Evolutionary conservation across 108 stramenopile genomes (phyloP).

Genomic region (Discostella pseudostelligera): DNA sequence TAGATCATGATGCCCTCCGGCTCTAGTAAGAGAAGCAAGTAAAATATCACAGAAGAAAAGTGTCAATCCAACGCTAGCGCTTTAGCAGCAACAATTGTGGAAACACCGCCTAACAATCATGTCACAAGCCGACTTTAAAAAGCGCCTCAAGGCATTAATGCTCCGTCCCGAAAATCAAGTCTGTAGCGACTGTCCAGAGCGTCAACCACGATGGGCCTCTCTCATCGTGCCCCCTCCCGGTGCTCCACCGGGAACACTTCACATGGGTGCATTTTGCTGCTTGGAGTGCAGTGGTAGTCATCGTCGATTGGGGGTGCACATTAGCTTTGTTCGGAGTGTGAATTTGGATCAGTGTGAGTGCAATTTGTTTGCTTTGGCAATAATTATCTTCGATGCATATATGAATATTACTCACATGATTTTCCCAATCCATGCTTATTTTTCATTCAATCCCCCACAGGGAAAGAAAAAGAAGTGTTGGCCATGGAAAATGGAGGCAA

Average conservation of each 20-base stretch:
- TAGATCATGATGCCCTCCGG: no score
- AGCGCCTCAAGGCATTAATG: constrained; percentile 84
- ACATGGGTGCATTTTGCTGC: constrained; percentile 96
- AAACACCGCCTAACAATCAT: constrained; percentile 6
- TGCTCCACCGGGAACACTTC: constrained; percentile 65
- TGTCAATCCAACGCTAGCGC: neutral
- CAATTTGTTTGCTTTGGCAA: neutral
- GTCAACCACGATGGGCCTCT: constrained; percentile 96
- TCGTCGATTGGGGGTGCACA: constrained; percentile 96
- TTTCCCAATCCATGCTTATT: neutral
- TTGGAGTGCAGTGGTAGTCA: constrained; percentile 98
- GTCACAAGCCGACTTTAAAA: constrained; percentile 55
- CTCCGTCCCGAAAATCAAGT: constrained; percentile 83
- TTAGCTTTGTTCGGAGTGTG: constrained; percentile 94
- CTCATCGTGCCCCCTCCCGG: constrained; percentile 86
- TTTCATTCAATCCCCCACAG: constrained; percentile 25
- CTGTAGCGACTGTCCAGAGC: constrained; percentile 93
- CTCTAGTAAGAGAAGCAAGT: no score
- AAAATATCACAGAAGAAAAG: no score
- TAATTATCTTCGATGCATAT: neutral
- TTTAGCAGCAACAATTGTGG: neutral
- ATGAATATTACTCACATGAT: neutral
- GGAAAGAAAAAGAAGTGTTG: constrained; percentile 87
- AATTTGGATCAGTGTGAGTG: constrained; percentile 88
- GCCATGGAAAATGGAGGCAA: constrained; percentile 94